Base-by-base conservation (phyloP, 2,329 filamentous ascomycete genomes). In the Dothistroma pini region DNA sequence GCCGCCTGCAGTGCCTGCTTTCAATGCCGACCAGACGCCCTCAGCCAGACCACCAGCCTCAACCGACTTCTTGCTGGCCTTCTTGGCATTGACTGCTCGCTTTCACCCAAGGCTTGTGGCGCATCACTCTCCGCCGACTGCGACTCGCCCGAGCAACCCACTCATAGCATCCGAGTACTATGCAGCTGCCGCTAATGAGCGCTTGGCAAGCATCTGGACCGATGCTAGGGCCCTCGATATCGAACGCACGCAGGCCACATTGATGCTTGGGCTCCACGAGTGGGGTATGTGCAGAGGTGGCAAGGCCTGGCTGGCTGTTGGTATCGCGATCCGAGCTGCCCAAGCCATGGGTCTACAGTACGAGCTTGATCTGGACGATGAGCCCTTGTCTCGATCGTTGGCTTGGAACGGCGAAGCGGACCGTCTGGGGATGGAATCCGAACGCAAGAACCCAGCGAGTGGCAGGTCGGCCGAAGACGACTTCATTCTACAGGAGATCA, bases 181-280 rank as follows among this genome's bases (percentile, higher is more conserved):
- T 71, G 86, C 86, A 12, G 78, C 82, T 10, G 82, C 84, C 8
- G 80, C 88, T 12, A 79, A 79, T 62, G 77, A 80, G 75, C 65
- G 80, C 72, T 66, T 85, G 79, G 31, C 77, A 81, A 49, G 83
- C 77, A 34, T 79, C 76, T 69, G 67, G 67, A 50, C 71, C 79
- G 67, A 80, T 76, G 67, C 79, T 16, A 75, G 75, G 2, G 65
- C 84, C 67, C 81, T 84, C 4, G 85, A 84, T 0, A 77, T 90
- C 3, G 85, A 89, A 62, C 81, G 85, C 16, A 84, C 86, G 0
- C 87, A 90, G 66, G 86, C 87, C 0, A 81, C 86, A 51, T 78
- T 91, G 10, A 90, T 91, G 87, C 78, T 91, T 8, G 86, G 84
- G 1, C 77, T 89, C 11, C 89, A 90, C 63, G 87, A 90, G 64